Evolutionary conservation across 2,329 filamentous ascomycete genomes (phyloP).

Genomic region (Helotiales sp.): DNA sequence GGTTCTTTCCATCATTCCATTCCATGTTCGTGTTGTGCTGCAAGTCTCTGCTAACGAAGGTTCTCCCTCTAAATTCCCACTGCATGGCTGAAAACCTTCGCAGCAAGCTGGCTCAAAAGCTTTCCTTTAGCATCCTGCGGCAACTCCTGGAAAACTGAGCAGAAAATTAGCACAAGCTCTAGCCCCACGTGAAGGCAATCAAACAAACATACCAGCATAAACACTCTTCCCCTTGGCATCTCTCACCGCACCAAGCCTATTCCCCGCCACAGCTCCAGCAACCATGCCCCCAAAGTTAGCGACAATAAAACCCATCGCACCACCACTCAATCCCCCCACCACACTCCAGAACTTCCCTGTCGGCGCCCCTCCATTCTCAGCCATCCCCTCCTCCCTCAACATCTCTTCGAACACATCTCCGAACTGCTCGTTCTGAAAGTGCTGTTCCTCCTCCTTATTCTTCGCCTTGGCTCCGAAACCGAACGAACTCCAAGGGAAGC

Average conservation of each 20-base stretch:
- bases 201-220: constrained; percentile 61
- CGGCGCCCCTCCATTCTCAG: constrained; percentile 66
- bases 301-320: constrained; percentile 91
- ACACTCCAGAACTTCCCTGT: constrained; percentile 85
- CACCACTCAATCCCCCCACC: constrained; percentile 84
- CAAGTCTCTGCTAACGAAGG: neutral
- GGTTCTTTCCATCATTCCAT: neutral
- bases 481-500: constrained; percentile 78
- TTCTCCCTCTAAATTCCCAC: constrained; percentile 52
- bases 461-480: constrained; percentile 55
- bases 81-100: constrained; percentile 83
- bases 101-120: constrained; percentile 81
- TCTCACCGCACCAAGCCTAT: constrained; percentile 84
- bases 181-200: constrained; percentile 56
- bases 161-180: constrained; percentile 7
- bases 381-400: constrained; percentile 85
- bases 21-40: neutral
- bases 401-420: constrained; percentile 88
- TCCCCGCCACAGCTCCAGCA: constrained; percentile 90
- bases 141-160: constrained; percentile 66
- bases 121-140: constrained; percentile 81
- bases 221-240: constrained; percentile 95
- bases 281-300: constrained; percentile 89
- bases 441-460: constrained; percentile 57
- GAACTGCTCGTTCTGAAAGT: constrained; percentile 79